Conservation (phyloP, 306 rosid genomes). For the Spatholobus suberectus region DNA sequence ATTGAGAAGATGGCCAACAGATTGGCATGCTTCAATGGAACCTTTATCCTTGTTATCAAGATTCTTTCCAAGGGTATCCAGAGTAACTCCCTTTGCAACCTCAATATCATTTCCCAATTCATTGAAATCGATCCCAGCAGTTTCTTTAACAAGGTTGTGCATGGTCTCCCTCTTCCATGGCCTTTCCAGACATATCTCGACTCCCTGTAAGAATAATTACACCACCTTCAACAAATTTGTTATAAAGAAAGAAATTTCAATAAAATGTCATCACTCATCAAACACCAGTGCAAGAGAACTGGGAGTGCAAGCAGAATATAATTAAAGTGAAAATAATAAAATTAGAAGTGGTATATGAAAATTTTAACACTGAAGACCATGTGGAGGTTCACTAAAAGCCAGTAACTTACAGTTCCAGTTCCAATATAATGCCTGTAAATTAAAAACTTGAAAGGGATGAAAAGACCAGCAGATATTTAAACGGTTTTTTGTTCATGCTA, state of each 20-base stretch:
- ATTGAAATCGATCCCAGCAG: slow-evolving; percentile 70
- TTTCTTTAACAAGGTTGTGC: slow-evolving; percentile 96
- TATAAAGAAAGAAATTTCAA: slow-evolving; percentile 34
- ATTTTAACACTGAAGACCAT: background rate
- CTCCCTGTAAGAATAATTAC: slow-evolving; percentile 64
- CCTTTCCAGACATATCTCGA: slow-evolving; percentile 79
- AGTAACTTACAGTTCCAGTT: background rate
- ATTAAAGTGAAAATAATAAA: background rate
- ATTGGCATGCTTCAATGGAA: slow-evolving; percentile 74
- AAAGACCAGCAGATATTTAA: background rate
- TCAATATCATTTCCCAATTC: slow-evolving; percentile 72
- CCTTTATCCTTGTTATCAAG: slow-evolving; percentile 78
- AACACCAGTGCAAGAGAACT: slow-evolving; percentile 18
- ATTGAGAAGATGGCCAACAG: slow-evolving; percentile 82
- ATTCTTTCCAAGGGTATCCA: slow-evolving; percentile 56
- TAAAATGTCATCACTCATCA: slow-evolving; percentile 24
- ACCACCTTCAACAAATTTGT: slow-evolving; percentile 40
- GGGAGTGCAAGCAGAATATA: too few species aligned
- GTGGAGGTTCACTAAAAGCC: background rate
- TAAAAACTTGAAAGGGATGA: background rate
- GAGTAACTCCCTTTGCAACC: slow-evolving; percentile 70
- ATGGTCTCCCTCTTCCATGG: slow-evolving; percentile 98
- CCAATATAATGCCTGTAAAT: background rate
- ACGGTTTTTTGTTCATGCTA: background rate
- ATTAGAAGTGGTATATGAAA: background rate